Evolutionary conservation across 441 rosid species (phyloP).

Genomic region (Pelargonium myrrhifolium): DNA sequence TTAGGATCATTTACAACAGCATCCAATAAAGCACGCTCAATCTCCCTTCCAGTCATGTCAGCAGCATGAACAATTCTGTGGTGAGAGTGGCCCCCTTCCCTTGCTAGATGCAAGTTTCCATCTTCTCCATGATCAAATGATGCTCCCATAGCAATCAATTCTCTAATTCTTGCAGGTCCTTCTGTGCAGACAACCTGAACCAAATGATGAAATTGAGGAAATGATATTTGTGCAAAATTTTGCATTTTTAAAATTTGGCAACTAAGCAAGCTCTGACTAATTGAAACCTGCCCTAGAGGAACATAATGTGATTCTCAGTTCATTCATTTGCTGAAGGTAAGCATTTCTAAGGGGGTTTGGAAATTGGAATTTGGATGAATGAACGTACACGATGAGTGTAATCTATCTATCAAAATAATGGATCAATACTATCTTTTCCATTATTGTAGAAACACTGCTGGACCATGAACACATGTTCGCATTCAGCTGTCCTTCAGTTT

Average conservation of each 20-base stretch:
- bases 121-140: constrained; percentile 91
- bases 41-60: constrained; percentile 98
- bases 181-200: constrained; percentile 84
- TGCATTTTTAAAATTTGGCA: constrained; percentile 10
- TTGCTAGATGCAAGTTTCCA: constrained; percentile 89
- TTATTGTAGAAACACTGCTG: neutral
- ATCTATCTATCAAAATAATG: constrained; percentile 1
- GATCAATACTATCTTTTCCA: neutral
- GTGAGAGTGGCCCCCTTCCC: constrained; percentile 98
- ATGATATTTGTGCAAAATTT: neutral
- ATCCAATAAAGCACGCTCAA: constrained; percentile 81
- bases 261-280: constrained; percentile 6
- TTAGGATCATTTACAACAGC: constrained; percentile 75
- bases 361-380: neutral
- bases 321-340: neutral
- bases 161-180: constrained; percentile 91
- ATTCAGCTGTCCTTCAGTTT: neutral
- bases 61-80: constrained; percentile 92
- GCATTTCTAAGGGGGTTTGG: neutral
- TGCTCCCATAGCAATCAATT: constrained; percentile 87
- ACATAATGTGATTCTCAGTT: neutral
- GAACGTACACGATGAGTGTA: neutral
- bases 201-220: constrained; percentile 12
- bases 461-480: neutral
- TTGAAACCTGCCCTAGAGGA: neutral